Evolutionary conservation across 108 stramenopile species (phyloP).

Genomic region (Ochromonas danica): DNA sequence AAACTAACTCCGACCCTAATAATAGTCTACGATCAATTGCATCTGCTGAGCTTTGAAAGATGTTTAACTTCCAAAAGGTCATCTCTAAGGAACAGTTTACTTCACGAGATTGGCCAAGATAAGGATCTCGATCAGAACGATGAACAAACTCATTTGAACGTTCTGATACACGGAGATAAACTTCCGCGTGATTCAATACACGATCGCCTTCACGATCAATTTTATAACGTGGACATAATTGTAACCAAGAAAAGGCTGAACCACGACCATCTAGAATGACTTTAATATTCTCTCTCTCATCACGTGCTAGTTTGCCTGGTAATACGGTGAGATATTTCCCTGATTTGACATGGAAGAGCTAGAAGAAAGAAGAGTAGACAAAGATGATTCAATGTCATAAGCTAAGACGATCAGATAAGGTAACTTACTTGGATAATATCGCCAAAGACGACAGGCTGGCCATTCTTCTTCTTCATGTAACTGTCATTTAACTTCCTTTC

Average conservation of each 20-base stretch:
- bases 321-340: slow-evolving; percentile 38
- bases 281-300: slow-evolving; percentile 42
- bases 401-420: background rate
- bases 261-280: slow-evolving; percentile 20
- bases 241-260: slow-evolving; percentile 35
- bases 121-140: slow-evolving; percentile 19
- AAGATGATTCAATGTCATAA: background rate
- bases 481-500: slow-evolving; percentile 40
- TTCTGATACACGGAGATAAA: slow-evolving; percentile 39
- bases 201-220: slow-evolving; percentile 46
- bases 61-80: slow-evolving; percentile 32
- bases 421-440: slow-evolving; percentile 35
- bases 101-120: background rate
- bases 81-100: slow-evolving; percentile 46
- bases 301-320: slow-evolving; percentile 19
- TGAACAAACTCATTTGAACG: slow-evolving; percentile 30
- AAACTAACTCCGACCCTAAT: background rate
- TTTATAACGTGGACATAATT: slow-evolving; percentile 42
- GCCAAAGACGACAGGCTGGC: slow-evolving; percentile 35
- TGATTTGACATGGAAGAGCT: slow-evolving; percentile 45
- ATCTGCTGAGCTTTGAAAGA: slow-evolving; percentile 26
- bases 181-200: slow-evolving; percentile 28
- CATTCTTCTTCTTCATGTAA: slow-evolving; percentile 39
- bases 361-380: background rate
- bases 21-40: background rate